Conservation (phyloP, 441 rosid species). For the Rhodomyrtus psidioides region DNA sequence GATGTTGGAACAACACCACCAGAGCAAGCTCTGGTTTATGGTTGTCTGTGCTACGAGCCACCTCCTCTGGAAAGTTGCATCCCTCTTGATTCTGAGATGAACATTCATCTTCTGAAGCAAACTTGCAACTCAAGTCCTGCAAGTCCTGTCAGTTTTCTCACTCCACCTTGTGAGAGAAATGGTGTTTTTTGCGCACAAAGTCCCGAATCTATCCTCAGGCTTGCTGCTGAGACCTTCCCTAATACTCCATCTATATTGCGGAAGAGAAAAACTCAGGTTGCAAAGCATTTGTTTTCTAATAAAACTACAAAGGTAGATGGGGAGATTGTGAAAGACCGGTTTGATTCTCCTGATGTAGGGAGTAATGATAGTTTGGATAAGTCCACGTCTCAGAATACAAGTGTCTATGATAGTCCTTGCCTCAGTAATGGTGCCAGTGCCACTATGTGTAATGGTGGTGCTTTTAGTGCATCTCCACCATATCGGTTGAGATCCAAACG, state of each 20-base stretch:
- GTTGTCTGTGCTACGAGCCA: conserved; percentile 46
- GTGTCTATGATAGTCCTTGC: conserved; percentile 27
- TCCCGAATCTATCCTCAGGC: conserved; percentile 70
- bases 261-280: conserved; percentile 45
- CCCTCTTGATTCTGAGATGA: conserved; percentile 29
- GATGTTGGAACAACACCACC: conserved; percentile 18
- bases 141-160: conserved; percentile 58
- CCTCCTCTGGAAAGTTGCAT: conserved; percentile 25
- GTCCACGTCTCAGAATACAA: conserved; percentile 23
- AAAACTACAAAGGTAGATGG: conserved; percentile 16
- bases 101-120: conserved; percentile 18
- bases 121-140: conserved; percentile 38
- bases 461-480: conserved; percentile 81
- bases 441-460: conserved; percentile 21
- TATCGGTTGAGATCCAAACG: conserved; percentile 81
- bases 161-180: conserved; percentile 66
- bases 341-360: conserved; percentile 13
- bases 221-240: conserved; percentile 74
- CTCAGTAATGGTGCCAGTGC: conserved; percentile 15
- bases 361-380: conserved; percentile 24
- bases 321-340: conserved; percentile 16
- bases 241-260: conserved; percentile 88
- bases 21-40: conserved; percentile 33
- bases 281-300: conserved; percentile 15
- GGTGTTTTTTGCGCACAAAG: conserved; percentile 32